A percentile compares a stretch with the other conserved stretches of the same genome.
These are phyloP conservation scores for Themeda triandra DNA, from an alignment of 176 grass and related monocot species.

Conservation along the genomic window DNA sequence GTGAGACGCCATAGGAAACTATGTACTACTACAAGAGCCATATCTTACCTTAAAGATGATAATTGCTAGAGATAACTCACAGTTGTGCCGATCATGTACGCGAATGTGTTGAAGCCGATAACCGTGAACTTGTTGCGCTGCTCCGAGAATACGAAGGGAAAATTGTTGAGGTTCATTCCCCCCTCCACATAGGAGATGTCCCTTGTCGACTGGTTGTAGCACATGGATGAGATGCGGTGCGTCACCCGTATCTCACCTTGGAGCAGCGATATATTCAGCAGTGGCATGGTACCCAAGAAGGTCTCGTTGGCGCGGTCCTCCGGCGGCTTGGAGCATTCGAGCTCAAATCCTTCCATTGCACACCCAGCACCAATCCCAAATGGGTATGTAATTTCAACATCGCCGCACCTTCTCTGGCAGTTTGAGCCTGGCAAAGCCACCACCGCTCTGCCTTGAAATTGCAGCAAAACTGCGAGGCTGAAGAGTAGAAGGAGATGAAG, in stretches of 20 bases:
- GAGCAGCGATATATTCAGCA: conserved; percentile 1
- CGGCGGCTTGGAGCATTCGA: neutral
- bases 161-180: fast-evolving
- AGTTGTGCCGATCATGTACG: neutral
- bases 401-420: neutral
- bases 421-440: neutral
- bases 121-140: conserved; percentile 3
- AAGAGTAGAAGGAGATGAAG: conserved; percentile 2
- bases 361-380: conserved; percentile 1
- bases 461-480: neutral
- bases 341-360: conserved; percentile 12
- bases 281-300: neutral
- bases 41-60: too few relatives aligned
- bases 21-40: too few relatives aligned
- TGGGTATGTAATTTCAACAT: conserved; percentile 1
- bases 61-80: neutral
- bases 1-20: too few relatives aligned
- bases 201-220: neutral
- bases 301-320: neutral
- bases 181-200: neutral
- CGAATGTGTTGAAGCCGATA: conserved; percentile 4
- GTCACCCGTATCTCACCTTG: neutral
- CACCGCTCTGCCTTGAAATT: neutral
- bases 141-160: neutral
- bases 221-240: neutral